A percentile compares a stretch with the other conserved stretches of the same genome.
These are phyloP conservation scores for Mucor velutinosus DNA, from an alignment of 371 early-diverging fungal species.

Conservation along the genomic window DNA sequence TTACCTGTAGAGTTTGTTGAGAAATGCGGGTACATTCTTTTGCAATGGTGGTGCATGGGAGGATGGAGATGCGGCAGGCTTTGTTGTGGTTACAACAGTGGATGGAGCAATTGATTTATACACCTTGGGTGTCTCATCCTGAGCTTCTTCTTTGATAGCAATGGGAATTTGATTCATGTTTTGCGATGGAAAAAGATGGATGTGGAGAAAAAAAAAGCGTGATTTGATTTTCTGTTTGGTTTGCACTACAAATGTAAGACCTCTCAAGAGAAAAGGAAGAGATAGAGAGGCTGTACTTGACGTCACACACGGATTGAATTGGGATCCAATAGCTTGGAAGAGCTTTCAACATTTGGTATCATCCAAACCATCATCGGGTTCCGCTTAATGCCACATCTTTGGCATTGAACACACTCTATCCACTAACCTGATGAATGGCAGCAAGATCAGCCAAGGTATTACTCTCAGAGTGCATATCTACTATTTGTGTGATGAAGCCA, in stretches of 20 bases:
- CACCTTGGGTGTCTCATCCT: not conserved
- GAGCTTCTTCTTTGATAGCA: not conserved
- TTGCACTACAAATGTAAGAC: not conserved
- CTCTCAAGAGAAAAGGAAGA: not conserved
- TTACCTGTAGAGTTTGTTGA: constrained; percentile 86
- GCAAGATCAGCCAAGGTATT: too few relatives aligned
- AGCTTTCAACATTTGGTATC: not conserved
- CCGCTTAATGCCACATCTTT: not conserved
- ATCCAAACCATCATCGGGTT: not conserved
- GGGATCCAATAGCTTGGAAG: not conserved
- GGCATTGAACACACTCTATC: too few relatives aligned
- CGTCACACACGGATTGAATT: not conserved
- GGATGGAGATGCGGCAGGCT: not conserved
- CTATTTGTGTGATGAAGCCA: too few relatives aligned
- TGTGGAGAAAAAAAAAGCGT: not conserved
- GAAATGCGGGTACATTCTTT: constrained; percentile 80
- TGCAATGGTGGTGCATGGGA: constrained; percentile 10
- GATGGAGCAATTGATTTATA: constrained; percentile 20
- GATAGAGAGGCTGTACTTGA: not conserved
- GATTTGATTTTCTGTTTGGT: not conserved
- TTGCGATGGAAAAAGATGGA: not conserved
- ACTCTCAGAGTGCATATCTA: too few relatives aligned
- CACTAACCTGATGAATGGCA: too few relatives aligned
- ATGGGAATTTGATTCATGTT: constrained; percentile 8
- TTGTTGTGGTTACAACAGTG: not conserved